Percentiles rank a stretch among this genome's conserved stretches.
Evolutionary conservation across 176 grass and related monocot species (phyloP).

Genomic region (Phragmites australis): DNA sequence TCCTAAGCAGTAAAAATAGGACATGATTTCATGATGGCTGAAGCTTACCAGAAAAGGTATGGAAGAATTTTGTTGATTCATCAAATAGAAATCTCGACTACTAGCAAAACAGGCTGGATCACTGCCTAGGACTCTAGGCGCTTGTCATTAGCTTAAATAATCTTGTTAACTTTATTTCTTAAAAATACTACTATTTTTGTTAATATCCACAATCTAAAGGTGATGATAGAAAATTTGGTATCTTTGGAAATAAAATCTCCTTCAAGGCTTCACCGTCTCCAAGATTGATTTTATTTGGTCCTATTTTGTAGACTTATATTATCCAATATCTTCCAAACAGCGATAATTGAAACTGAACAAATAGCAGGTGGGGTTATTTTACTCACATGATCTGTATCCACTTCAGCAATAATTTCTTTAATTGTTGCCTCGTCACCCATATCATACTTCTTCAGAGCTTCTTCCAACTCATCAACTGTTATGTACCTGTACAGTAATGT

Average conservation of each 20-base stretch:
- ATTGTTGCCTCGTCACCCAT: conserved; percentile 94
- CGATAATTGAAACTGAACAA: neutral
- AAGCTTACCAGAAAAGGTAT: neutral
- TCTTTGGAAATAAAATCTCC: neutral
- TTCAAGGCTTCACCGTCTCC: neutral
- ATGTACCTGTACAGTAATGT: conserved; percentile 57
- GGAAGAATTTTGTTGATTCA: neutral
- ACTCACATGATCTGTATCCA: conserved; percentile 85
- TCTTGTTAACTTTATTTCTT: neutral
- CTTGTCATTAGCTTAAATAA: neutral
- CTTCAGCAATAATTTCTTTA: conserved; percentile 98
- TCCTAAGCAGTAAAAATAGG: conserved; percentile 50
- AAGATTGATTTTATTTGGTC: neutral
- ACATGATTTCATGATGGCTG: neutral
- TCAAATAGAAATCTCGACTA: neutral
- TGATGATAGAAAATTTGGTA: neutral
- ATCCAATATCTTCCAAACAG: neutral
- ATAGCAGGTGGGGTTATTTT: neutral
- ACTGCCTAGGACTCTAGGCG: neutral
- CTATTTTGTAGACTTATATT: neutral
- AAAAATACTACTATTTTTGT: neutral
- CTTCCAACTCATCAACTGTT: conserved; percentile 87
- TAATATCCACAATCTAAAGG: conserved; percentile 1
- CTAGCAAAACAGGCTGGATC: neutral
- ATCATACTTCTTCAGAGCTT: conserved; percentile 89